Conservation (phyloP, 768 basidiomycete species). For the Tulasnella sp. region DNA sequence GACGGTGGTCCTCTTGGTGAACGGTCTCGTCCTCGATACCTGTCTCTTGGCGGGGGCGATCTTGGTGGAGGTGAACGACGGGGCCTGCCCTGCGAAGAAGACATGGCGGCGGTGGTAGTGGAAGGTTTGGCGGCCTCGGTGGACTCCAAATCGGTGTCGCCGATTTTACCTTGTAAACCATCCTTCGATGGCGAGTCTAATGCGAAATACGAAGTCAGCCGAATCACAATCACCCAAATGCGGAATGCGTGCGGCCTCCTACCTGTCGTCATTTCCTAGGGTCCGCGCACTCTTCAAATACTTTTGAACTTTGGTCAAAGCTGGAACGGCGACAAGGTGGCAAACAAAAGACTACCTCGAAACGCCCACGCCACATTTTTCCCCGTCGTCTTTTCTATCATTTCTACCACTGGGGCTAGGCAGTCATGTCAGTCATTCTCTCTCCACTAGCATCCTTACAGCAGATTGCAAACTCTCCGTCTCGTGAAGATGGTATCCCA, state of each 20-base stretch:
- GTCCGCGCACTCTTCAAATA: too few relatives aligned
- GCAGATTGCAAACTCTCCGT: conserved; percentile 76
- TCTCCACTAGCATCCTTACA: conserved; percentile 76
- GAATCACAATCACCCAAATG: not conserved
- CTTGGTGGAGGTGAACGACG: conserved; percentile 11
- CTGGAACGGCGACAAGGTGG: not conserved
- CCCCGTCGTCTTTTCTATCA: not conserved
- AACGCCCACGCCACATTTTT: not conserved
- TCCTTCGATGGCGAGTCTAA: not conserved
- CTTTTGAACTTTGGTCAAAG: not conserved
- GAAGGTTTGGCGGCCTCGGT: not conserved
- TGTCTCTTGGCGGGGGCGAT: conserved; percentile 6
- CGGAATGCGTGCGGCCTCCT: not conserved
- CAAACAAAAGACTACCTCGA: not conserved
- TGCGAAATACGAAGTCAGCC: not conserved
- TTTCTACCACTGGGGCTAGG: not conserved
- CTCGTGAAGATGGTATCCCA: conserved; percentile 73
- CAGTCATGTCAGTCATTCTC: conserved; percentile 43
- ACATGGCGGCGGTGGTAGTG: not conserved
- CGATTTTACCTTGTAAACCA: not conserved
- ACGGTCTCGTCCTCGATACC: conserved; percentile 8
- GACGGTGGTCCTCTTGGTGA: conserved; percentile 2
- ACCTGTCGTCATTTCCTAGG: not conserved
- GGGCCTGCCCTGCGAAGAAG: not conserved
- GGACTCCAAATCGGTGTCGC: not conserved